Evolutionary conservation across 2,329 filamentous ascomycete genomes (phyloP).

Genomic region (Dichotomopilus funicola): DNA sequence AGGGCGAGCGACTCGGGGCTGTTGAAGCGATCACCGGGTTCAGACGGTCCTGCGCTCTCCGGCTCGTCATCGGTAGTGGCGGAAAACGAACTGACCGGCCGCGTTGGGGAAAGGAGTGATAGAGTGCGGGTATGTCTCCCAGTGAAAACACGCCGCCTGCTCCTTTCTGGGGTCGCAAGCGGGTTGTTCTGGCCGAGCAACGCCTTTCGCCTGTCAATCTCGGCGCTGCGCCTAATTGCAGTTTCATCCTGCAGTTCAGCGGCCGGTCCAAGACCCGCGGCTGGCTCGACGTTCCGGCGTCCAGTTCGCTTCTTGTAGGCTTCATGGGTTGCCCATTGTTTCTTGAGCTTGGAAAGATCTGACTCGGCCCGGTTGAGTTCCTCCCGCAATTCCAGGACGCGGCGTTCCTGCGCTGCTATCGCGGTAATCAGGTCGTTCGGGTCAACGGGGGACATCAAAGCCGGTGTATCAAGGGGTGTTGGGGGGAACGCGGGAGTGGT

Average conservation of each 20-base stretch:
- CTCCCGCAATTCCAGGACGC: conserved; percentile 83
- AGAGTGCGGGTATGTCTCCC: conserved; percentile 60
- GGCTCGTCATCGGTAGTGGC: conserved; percentile 36
- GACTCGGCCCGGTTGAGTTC: conserved; percentile 78
- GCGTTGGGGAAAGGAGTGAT: conserved; percentile 72
- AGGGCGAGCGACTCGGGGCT: conserved; percentile 29
- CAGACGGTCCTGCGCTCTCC: conserved; percentile 36
- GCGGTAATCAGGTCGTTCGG: conserved; percentile 72
- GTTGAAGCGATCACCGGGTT: conserved; percentile 27
- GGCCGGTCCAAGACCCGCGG: conserved; percentile 38
- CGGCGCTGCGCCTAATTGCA: conserved; percentile 40
- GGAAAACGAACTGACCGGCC: conserved; percentile 38
- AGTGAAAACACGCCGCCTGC: conserved; percentile 59
- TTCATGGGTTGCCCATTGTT: conserved; percentile 74
- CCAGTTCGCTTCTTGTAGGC: conserved; percentile 68
- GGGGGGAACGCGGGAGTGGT: conserved; percentile 39
- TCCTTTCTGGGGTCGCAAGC: conserved; percentile 34
- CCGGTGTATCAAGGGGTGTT: conserved; percentile 43
- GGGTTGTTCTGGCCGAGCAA: conserved; percentile 44
- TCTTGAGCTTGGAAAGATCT: conserved; percentile 71
- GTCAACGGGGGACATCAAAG: conserved; percentile 43
- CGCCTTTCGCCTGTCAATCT: conserved; percentile 68
- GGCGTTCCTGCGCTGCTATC: conserved; percentile 85
- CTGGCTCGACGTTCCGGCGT: conserved; percentile 54
- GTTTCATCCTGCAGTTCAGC: conserved; percentile 30